Base-by-base conservation (phyloP, 768 basidiomycete genomes). In the Harrya chromipes region DNA sequence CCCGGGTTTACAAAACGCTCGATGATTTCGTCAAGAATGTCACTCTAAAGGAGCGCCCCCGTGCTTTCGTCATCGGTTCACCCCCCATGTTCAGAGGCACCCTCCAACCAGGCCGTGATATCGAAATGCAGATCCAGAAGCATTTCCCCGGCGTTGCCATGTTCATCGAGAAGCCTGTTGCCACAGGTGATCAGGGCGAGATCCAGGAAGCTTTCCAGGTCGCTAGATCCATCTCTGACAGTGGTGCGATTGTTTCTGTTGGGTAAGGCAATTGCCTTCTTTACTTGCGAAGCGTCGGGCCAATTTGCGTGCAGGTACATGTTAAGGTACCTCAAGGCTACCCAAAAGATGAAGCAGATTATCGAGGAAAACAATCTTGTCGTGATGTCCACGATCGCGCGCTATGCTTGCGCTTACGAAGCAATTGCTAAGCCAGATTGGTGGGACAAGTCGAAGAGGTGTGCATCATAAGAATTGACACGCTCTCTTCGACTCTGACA, bases 331-430 rank as follows among this genome's bases (percentile, higher is more conserved):
- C 77, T 95, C 60, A 87, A 87, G 69, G 94, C 88, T 27, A 91
- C 95, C 19, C 93, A 97, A 71, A 86, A 84, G 80, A 97, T 97
- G 90, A 94, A 95, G 73, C 81, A 87, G 53, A 94, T 97, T 68
- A 89, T 99, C 65, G 76, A 90, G 63, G 92, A 95, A 55, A 97
- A 97, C 67, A 81, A 91, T 63, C 78, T 99, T 50, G 87, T 87
- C 19, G 94, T 99, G 44, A 97, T 98, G 94, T 79, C 87, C 40
- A 98, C 95, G 31, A 84, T 94, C 57, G 94, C 94, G 8, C 87
- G 95, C 50, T 99, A 97, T 70, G 92, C 91, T 11, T 86, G 85
- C 61, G 90, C 90, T 35, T 94, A 92, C 60, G 80, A 88, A 66
- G 70, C 80, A 20, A 90, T 89, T 50, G 78, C 80, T 11, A 91